Conservation (phyloP, 495 filamentous ascomycete genomes). For the Aspergillus nidulans region DNA sequence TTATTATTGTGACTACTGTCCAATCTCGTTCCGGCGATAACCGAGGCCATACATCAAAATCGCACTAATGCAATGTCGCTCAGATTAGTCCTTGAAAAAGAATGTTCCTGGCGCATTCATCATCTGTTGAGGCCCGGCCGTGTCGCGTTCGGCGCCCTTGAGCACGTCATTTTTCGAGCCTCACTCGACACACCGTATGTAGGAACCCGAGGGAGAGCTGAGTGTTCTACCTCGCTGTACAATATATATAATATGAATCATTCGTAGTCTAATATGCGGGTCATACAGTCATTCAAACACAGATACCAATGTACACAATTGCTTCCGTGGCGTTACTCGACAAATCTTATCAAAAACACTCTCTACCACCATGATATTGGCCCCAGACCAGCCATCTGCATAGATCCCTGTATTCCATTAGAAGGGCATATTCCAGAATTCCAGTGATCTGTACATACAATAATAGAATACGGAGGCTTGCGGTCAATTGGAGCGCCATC, state of each 20-base stretch:
- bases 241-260: neutral
- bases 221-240: neutral
- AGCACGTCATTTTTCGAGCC: neutral
- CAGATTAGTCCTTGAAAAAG: neutral
- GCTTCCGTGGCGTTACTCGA: neutral
- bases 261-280: neutral
- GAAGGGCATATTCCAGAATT: neutral
- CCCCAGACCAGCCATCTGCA: constrained; percentile 49
- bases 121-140: neutral
- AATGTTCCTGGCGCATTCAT: neutral
- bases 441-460: constrained; percentile 39
- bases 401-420: constrained; percentile 40
- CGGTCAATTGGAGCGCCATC: constrained; percentile 46
- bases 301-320: neutral
- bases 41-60: neutral
- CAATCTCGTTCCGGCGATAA: neutral
- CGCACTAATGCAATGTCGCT: neutral
- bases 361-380: constrained; percentile 48
- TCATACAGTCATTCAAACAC: constrained; percentile 1
- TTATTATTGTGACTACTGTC: neutral
- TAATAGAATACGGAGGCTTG: constrained; percentile 64
- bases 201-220: no score
- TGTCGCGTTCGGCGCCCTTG: neutral
- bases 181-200: no score
- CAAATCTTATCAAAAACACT: neutral